phyloP scores from a whole-genome alignment of 371 early-diverging fungal species.

The Mortierella sp. region DNA sequence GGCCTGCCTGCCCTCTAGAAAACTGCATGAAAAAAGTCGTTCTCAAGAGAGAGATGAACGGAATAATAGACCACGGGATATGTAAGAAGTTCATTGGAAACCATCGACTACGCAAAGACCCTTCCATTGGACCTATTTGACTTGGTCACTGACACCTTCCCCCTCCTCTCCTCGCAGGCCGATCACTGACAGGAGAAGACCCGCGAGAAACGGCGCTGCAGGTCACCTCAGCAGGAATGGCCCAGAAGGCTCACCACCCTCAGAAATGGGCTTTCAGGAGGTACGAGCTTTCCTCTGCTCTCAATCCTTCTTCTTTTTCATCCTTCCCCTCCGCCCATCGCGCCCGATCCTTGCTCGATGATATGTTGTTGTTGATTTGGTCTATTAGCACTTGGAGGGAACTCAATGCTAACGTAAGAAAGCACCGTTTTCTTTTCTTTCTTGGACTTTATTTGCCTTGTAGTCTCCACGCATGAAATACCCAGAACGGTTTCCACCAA shows the following conservation, averaged over 20 bases:
- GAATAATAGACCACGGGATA: slow-evolving; percentile 35
- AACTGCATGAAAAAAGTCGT: slow-evolving; percentile 44
- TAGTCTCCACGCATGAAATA: slow-evolving; percentile 39
- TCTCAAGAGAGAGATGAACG: slow-evolving; percentile 48
- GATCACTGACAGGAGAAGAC: slow-evolving; percentile 40
- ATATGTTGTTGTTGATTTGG: background rate
- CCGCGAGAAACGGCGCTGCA: slow-evolving; percentile 29
- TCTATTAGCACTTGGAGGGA: too few relatives aligned
- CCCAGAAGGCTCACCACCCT: slow-evolving; percentile 30
- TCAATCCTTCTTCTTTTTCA: background rate
- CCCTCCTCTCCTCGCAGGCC: slow-evolving; percentile 6
- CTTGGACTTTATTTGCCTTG: background rate
- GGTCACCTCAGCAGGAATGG: slow-evolving; percentile 20
- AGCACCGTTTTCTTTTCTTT: background rate
- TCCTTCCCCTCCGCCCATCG: slow-evolving; percentile 1
- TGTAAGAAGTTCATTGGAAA: slow-evolving; percentile 25
- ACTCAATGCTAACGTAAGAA: too few relatives aligned
- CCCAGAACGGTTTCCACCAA: slow-evolving; percentile 31
- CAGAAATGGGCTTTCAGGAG: slow-evolving; percentile 47
- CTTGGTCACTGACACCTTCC: background rate
- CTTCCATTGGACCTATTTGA: background rate
- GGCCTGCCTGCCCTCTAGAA: slow-evolving; percentile 18
- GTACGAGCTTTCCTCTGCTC: slow-evolving; percentile 16
- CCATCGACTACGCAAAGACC: too few relatives aligned
- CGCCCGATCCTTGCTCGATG: background rate